phyloP scores from a whole-genome alignment of 257 asterid species.

The Solanum virginianum region DNA sequence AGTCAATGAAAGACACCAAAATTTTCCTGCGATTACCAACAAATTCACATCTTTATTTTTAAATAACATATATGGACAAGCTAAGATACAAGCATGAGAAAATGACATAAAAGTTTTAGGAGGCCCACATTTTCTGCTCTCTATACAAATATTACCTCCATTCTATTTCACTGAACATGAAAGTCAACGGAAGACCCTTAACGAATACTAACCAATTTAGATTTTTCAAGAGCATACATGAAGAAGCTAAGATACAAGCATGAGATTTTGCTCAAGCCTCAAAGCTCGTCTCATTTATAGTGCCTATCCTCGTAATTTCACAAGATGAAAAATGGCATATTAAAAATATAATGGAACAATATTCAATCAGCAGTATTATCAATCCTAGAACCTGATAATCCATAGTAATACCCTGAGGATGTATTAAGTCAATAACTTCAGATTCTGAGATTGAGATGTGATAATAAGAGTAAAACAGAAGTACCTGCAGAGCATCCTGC shows the following conservation, averaged over 20 bases:
- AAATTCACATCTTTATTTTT: not conserved
- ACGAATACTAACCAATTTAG: not conserved
- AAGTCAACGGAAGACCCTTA: not conserved
- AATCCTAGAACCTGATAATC: not conserved
- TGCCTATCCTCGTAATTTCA: not conserved
- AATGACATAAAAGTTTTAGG: not conserved
- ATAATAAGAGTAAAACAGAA: not conserved
- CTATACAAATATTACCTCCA: not conserved
- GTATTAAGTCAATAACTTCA: not conserved
- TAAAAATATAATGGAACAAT: not conserved
- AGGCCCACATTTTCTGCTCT: not conserved
- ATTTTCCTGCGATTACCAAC: not conserved
- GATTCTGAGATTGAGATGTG: not conserved
- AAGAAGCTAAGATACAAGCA: not conserved
- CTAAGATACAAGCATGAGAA: not conserved
- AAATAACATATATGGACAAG: not conserved
- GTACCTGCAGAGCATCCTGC: conserved; percentile 89
- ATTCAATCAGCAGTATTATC: not conserved
- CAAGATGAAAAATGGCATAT: not conserved
- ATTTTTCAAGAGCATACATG: not conserved
- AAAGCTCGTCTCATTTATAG: not conserved
- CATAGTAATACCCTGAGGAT: not conserved
- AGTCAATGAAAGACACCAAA: not conserved
- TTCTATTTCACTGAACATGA: not conserved
- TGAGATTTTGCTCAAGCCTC: not conserved